Base-by-base conservation (phyloP, 768 basidiomycete species). In the Suillus americanus region DNA sequence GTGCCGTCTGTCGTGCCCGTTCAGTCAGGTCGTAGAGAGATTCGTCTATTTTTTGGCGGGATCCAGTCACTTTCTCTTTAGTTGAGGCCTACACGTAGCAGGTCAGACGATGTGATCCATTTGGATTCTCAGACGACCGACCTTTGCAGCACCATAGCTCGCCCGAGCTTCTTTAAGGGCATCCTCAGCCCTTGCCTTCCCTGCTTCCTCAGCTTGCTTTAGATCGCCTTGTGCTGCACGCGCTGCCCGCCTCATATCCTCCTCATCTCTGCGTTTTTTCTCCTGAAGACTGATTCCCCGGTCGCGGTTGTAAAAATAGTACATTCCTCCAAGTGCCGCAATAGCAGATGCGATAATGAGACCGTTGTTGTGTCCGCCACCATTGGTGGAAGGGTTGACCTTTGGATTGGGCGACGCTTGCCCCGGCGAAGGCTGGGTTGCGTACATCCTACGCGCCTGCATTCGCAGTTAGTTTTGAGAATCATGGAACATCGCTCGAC, bases 91-190 rank as follows among this genome's bases (percentile, higher is more conserved):
- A 56, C 12, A 5, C 33, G 20, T 23, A 56, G 35, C 6, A 54
- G 8, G 30, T 64, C 33, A 33, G 20, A 45, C 35, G 7, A 14
- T 18, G 7, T 3, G 14, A 20, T 9, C 35, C 18, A 40, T 33
- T 43, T 38, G 8, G 3, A 46, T 41, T 5, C 43, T 43, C 33
- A 7, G 40, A 61, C 8, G n/a, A 64, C 74, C 33, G 25, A 81
- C 80, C 78, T 78, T 80, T 9, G 71, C 65, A 5, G 75, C 71
- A 13, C 75, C 71, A 60, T 76, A 79, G n/a, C 70, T 74, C 23
- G 70, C 67, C 68, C 75, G 70, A 54, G 74, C 72, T 69, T 79
- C 73, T 18, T 70, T 70, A 14, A 69, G 66, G 1, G 61, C 69
- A 14, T 67, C 66, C n/a, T 79, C 76, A 6, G 72, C 66, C 28